Evolutionary conservation across 768 basidiomycete species (phyloP).

Genomic region (Mycena amicta): DNA sequence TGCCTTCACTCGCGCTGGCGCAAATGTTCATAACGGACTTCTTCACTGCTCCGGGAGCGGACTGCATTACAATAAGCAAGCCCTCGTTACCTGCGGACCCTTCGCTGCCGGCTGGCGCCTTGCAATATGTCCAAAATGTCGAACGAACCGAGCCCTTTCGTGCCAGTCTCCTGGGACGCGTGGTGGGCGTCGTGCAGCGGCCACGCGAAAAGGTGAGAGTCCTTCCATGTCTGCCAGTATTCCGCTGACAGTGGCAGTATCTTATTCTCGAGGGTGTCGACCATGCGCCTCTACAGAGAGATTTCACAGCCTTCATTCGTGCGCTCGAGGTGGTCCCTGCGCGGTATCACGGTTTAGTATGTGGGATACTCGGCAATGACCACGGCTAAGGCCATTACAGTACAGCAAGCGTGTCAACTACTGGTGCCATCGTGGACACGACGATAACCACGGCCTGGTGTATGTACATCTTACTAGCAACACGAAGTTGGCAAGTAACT

Average conservation of each 20-base stretch:
- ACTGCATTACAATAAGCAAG: too few relatives aligned
- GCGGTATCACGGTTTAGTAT: background rate
- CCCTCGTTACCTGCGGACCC: too few relatives aligned
- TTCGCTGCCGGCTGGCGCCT: background rate
- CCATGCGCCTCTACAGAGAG: too few relatives aligned
- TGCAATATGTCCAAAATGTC: background rate
- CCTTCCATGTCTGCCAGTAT: background rate
- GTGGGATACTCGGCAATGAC: too few relatives aligned
- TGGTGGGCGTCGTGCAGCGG: background rate
- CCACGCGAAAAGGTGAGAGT: background rate
- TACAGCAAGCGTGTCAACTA: too few relatives aligned
- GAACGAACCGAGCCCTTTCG: background rate
- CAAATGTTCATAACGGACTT: background rate
- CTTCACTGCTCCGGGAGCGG: background rate
- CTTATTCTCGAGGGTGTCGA: background rate
- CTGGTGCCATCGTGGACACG: too few relatives aligned
- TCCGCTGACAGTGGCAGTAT: background rate
- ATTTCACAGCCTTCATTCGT: too few relatives aligned
- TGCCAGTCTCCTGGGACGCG: background rate
- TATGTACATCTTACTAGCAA: background rate
- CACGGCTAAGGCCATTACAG: too few relatives aligned
- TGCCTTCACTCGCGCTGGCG: background rate
- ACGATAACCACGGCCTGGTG: too few relatives aligned
- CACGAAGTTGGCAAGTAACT: background rate
- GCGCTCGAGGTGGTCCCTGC: background rate